Evolutionary conservation across 495 filamentous ascomycete genomes (phyloP).

Genomic region (Penicillium alfredii): DNA sequence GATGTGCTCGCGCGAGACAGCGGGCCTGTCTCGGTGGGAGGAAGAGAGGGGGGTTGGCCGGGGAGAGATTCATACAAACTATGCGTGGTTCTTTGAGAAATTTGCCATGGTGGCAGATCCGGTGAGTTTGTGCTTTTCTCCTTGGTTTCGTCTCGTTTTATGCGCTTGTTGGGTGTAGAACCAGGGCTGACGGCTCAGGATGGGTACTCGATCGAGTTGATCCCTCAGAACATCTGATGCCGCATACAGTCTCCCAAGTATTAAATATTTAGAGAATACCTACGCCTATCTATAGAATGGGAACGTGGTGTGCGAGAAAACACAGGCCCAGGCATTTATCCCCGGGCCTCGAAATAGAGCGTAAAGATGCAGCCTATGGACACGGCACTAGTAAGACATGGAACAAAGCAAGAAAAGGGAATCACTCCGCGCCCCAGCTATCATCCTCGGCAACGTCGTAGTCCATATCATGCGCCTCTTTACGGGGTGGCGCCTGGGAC

Average conservation of each 20-base stretch:
- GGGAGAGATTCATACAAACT: conserved; percentile 32
- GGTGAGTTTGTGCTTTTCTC: conserved; percentile 20
- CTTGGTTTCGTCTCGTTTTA: conserved; percentile 1
- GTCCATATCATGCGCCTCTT: conserved; percentile 37
- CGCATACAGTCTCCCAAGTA: no score
- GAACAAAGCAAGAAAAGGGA: not conserved
- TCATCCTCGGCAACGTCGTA: conserved; percentile 53
- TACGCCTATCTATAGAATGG: no score
- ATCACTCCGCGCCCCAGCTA: conserved; percentile 30
- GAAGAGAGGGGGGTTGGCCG: conserved; percentile 25
- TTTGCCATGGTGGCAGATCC: conserved; percentile 39
- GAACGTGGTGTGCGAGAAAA: no score
- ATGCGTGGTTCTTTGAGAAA: conserved; percentile 32
- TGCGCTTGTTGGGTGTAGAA: not conserved
- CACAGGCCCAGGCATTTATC: no score
- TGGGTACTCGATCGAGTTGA: conserved; percentile 25
- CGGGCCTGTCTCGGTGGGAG: conserved; percentile 37
- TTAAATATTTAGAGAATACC: no score
- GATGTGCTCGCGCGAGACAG: conserved; percentile 19
- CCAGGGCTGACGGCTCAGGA: conserved; percentile 12
- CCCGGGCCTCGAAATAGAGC: no score
- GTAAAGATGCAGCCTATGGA: no score
- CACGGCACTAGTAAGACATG: not conserved
- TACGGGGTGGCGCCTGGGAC: conserved; percentile 17
- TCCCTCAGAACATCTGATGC: conserved; percentile 17